phyloP scores from a whole-genome alignment of 495 filamentous ascomycete species.

The Margaritispora aquatica region DNA sequence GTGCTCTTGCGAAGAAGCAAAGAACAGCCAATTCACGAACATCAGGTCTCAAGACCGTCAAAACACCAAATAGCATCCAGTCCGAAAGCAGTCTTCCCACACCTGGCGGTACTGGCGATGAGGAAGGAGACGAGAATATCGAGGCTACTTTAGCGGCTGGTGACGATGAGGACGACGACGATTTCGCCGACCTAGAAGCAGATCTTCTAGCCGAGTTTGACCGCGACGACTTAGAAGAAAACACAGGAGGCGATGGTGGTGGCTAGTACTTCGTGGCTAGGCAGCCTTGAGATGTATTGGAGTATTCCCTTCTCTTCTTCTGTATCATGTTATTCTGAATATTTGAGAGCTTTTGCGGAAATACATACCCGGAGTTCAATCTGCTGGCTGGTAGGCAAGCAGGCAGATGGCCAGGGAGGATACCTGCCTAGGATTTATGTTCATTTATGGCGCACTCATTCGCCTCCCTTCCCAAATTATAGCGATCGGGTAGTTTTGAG shows the following conservation, averaged over 20 bases:
- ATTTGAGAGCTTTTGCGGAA: not conserved
- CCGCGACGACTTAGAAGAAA: slow-evolving; percentile 31
- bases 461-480: too few relatives aligned
- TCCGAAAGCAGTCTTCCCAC: slow-evolving; percentile 40
- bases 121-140: slow-evolving; percentile 34
- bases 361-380: slow-evolving; percentile 8
- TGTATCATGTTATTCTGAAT: slow-evolving; percentile 4
- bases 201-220: slow-evolving; percentile 64
- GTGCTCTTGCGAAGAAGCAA: slow-evolving; percentile 30
- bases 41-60: slow-evolving; percentile 32
- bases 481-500: too few relatives aligned
- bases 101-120: slow-evolving; percentile 42
- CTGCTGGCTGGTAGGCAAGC: not conserved
- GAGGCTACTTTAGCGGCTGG: slow-evolving; percentile 10
- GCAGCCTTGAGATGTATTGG: too few relatives aligned
- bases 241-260: slow-evolving; percentile 1
- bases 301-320: slow-evolving; percentile 6
- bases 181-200: slow-evolving; percentile 46
- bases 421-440: too few relatives aligned
- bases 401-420: not conserved
- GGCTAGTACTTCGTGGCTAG: too few relatives aligned
- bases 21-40: slow-evolving; percentile 27
- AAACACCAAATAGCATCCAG: slow-evolving; percentile 29
- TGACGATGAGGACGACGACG: slow-evolving; percentile 22
- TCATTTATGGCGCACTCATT: not conserved